These are phyloP conservation scores for Coemansia sp. DNA, from an alignment of 192 early-diverging fungal species.

Conservation along the genomic window DNA sequence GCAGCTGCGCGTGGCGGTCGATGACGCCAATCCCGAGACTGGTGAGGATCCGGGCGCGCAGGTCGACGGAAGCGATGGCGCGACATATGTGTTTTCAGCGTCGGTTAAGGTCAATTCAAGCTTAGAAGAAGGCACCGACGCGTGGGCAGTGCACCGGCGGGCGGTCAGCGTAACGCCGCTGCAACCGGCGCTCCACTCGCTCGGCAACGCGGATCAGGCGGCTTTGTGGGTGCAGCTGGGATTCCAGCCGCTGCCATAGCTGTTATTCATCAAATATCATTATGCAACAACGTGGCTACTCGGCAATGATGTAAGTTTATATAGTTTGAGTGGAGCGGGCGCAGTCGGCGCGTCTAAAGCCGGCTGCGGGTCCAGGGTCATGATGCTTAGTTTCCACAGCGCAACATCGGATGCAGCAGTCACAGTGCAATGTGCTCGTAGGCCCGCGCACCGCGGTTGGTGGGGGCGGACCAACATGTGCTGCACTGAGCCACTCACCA, in stretches of 20 bases:
- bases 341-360: no score
- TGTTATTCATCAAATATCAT: no score
- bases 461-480: conserved; percentile 67
- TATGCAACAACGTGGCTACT: no score
- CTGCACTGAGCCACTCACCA: conserved; percentile 77
- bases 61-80: conserved; percentile 10
- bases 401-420: conserved; percentile 85
- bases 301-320: no score
- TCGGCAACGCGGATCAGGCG: conserved; percentile 6
- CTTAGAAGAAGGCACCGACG: conserved; percentile 9
- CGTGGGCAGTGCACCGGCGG: conserved; percentile 15
- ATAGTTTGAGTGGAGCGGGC: no score
- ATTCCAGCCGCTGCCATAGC: conserved; percentile 13
- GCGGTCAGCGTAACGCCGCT: conserved; percentile 20
- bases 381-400: no score
- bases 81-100: conserved; percentile 17
- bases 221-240: conserved; percentile 13
- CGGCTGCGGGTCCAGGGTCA: no score
- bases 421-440: conserved; percentile 67
- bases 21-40: conserved; percentile 4
- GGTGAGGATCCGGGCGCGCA: neutral
- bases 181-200: conserved; percentile 13
- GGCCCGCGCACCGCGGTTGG: conserved; percentile 76
- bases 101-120: neutral
- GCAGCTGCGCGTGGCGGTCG: conserved; percentile 12